phyloP scores from a whole-genome alignment of 1,139 yeast genomes.

The Spathaspora sp. region DNA sequence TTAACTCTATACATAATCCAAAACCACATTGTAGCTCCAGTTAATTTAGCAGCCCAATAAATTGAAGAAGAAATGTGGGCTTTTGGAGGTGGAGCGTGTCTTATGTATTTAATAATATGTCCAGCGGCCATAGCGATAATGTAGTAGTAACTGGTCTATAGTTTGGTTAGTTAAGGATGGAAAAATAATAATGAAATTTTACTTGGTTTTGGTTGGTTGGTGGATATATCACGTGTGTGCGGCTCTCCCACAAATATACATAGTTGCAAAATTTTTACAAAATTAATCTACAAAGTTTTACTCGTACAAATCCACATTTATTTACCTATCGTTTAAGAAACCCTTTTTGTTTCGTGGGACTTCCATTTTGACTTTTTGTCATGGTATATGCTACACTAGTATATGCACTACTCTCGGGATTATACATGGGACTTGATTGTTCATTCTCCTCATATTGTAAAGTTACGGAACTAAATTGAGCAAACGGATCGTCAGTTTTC shows the following conservation, averaged over 20 bases:
- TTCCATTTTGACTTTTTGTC: slow-evolving; percentile 27
- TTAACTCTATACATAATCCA: slow-evolving; percentile 78
- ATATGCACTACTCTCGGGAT: slow-evolving; percentile 54
- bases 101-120: slow-evolving; percentile 46
- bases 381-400: slow-evolving; percentile 70
- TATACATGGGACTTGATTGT: slow-evolving; percentile 40
- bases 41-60: slow-evolving; percentile 57
- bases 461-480: slow-evolving; percentile 84
- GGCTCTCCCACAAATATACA: neutral
- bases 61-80: slow-evolving; percentile 57
- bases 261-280: neutral
- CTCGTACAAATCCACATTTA: neutral
- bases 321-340: slow-evolving; percentile 25
- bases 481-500: slow-evolving; percentile 67
- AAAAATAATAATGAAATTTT: slow-evolving; percentile 3
- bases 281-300: no score
- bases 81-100: slow-evolving; percentile 53
- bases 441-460: slow-evolving; percentile 67
- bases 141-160: neutral
- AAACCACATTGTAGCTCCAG: slow-evolving; percentile 88
- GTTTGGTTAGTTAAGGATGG: neutral
- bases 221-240: slow-evolving; percentile 4
- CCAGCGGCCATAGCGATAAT: slow-evolving; percentile 48
- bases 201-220: slow-evolving; percentile 16
- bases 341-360: slow-evolving; percentile 35